These are phyloP conservation scores for Melastoma candidum DNA, from an alignment of 441 rosid genomes.

Conservation along the genomic window DNA sequence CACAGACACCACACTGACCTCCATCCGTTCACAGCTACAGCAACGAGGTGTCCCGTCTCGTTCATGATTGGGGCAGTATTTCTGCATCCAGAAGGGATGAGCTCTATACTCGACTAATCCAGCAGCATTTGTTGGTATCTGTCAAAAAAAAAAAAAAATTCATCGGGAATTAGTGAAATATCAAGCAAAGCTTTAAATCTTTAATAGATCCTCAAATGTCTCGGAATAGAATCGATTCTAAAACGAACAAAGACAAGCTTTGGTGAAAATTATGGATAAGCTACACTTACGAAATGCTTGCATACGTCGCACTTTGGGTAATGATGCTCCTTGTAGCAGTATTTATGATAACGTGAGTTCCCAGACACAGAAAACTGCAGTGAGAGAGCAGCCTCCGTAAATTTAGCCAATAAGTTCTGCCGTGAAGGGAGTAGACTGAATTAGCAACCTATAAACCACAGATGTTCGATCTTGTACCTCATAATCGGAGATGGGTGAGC, in stretches of 20 bases:
- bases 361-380: slow-evolving; percentile 77
- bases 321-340: slow-evolving; percentile 76
- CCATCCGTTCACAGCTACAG: slow-evolving; percentile 97
- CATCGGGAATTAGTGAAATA: slow-evolving; percentile 14
- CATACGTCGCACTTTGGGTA: slow-evolving; percentile 94
- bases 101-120: slow-evolving; percentile 87
- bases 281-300: slow-evolving; percentile 57
- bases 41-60: slow-evolving; percentile 86
- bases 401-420: slow-evolving; percentile 14
- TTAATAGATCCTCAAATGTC: no score
- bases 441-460: background rate
- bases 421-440: no score
- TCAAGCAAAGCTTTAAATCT: background rate
- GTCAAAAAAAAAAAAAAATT: slow-evolving; percentile 25
- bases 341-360: slow-evolving; percentile 70
- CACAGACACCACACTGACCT: slow-evolving; percentile 40
- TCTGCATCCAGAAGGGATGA: slow-evolving; percentile 90
- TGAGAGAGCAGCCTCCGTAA: slow-evolving; percentile 11
- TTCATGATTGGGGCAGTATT: slow-evolving; percentile 90
- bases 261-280: slow-evolving; percentile 1
- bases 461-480: slow-evolving; percentile 41
- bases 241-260: background rate
- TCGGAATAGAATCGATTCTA: no score
- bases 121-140: slow-evolving; percentile 75
- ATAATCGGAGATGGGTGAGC: slow-evolving; percentile 66